These are phyloP conservation scores for Sanguinoderma infundibulare DNA, from an alignment of 1,284 basidiomycete genomes.

Conservation along the genomic window DNA sequence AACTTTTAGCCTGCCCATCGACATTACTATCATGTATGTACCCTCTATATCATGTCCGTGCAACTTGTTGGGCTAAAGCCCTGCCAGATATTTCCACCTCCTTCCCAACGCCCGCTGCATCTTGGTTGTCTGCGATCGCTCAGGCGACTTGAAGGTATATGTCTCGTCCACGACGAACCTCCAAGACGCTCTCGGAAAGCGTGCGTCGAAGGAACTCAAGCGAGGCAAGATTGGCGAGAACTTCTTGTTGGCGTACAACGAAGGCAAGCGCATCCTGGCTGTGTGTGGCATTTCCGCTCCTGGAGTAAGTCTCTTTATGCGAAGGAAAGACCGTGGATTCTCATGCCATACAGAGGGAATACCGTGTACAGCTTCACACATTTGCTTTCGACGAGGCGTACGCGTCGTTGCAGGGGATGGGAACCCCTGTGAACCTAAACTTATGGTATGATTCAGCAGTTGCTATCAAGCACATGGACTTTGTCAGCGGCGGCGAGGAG, in stretches of 20 bases:
- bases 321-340: neutral
- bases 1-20: slow-evolving; percentile 41
- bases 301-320: neutral
- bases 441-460: slow-evolving; percentile 45
- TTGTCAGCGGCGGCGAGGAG: slow-evolving; percentile 52
- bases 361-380: slow-evolving; percentile 44
- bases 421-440: slow-evolving; percentile 43
- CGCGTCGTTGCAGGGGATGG: slow-evolving; percentile 39
- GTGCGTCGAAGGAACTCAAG: slow-evolving; percentile 32
- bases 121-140: slow-evolving; percentile 43
- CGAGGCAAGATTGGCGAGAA: slow-evolving; percentile 50
- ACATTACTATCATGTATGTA: slow-evolving; percentile 42
- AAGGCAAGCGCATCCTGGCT: slow-evolving; percentile 49
- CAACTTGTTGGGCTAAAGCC: neutral
- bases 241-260: slow-evolving; percentile 52
- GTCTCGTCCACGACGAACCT: slow-evolving; percentile 37
- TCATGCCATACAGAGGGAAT: neutral
- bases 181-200: slow-evolving; percentile 31
- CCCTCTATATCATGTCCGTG: neutral
- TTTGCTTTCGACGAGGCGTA: slow-evolving; percentile 52
- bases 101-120: slow-evolving; percentile 46
- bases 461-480: slow-evolving; percentile 40
- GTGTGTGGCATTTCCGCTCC: slow-evolving; percentile 43
- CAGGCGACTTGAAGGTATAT: slow-evolving; percentile 41
- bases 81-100: slow-evolving; percentile 40